phyloP scores from a whole-genome alignment of 208 protist species.

The Acanthamoeba royreba region DNA sequence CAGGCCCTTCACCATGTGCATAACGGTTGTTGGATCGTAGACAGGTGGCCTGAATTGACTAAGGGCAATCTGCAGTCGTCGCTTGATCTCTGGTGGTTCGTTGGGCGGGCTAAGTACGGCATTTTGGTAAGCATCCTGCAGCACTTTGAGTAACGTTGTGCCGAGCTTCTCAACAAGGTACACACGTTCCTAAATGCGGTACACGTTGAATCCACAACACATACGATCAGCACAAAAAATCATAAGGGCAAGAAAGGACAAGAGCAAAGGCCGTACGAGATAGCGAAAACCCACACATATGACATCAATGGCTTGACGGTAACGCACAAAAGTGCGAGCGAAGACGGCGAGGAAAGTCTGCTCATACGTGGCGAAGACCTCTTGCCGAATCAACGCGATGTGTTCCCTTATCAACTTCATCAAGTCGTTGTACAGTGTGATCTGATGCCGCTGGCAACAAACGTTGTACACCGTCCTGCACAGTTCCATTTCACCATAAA shows the following conservation, averaged over 20 bases:
- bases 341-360: background rate
- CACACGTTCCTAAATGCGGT: background rate
- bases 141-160: background rate
- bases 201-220: background rate
- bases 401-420: background rate
- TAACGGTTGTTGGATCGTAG: background rate
- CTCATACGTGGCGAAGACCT: background rate
- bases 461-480: slow-evolving; percentile 1
- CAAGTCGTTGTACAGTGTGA: background rate
- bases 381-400: background rate
- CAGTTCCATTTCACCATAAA: too few relatives aligned
- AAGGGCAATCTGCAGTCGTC: background rate
- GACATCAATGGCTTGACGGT: background rate
- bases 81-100: background rate
- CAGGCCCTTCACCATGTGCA: background rate
- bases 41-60: background rate
- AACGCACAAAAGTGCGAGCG: background rate
- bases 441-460: background rate
- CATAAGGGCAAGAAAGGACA: background rate
- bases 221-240: background rate
- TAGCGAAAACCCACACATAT: slow-evolving; percentile 1
- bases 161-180: background rate
- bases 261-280: background rate
- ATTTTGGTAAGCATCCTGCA: background rate
- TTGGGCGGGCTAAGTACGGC: background rate